A percentile compares a stretch with the other conserved stretches of the same genome.
Evolutionary conservation across 495 filamentous ascomycete genomes (phyloP).

Genomic region (Neurospora tetraspora): DNA sequence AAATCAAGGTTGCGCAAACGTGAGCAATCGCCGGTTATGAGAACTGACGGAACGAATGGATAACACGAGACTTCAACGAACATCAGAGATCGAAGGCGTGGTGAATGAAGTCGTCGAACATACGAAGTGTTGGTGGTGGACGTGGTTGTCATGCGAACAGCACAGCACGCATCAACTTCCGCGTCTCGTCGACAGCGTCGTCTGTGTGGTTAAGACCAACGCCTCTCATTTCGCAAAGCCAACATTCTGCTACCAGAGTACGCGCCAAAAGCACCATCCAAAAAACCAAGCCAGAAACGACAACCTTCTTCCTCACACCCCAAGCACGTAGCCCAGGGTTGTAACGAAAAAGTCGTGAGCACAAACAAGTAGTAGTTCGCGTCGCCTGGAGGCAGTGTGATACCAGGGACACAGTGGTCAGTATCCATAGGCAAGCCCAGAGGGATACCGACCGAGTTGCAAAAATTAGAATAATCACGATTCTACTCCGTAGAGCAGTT

Average conservation of each 20-base stretch:
- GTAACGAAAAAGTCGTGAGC: constrained; percentile 18
- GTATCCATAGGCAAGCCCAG: constrained; percentile 28
- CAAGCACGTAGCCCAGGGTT: constrained; percentile 11
- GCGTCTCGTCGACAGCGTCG: not conserved
- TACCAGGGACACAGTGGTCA: constrained; percentile 23
- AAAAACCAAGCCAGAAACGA: not conserved
- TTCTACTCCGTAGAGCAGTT: constrained; percentile 52
- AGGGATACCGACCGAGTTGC: constrained; percentile 43
- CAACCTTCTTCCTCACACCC: constrained; percentile 19
- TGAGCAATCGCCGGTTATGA: not conserved
- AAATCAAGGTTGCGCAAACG: not conserved
- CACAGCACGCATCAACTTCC: not conserved
- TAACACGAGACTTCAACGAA: not conserved
- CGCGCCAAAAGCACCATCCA: not conserved
- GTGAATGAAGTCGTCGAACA: not conserved
- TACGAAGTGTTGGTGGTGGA: not conserved
- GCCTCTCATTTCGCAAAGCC: not conserved
- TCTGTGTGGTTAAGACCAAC: not conserved
- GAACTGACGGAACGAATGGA: not conserved
- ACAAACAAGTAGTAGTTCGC: constrained; percentile 10
- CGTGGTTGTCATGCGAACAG: not conserved
- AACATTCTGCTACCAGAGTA: not conserved
- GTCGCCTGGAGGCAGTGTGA: constrained; percentile 25
- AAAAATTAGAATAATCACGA: constrained; percentile 78
- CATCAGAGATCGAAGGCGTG: not conserved